A percentile compares a stretch with the other conserved stretches of the same genome.
These are phyloP conservation scores for Mediolabrus comicus DNA, from an alignment of 108 stramenopile species.

Conservation along the genomic window DNA sequence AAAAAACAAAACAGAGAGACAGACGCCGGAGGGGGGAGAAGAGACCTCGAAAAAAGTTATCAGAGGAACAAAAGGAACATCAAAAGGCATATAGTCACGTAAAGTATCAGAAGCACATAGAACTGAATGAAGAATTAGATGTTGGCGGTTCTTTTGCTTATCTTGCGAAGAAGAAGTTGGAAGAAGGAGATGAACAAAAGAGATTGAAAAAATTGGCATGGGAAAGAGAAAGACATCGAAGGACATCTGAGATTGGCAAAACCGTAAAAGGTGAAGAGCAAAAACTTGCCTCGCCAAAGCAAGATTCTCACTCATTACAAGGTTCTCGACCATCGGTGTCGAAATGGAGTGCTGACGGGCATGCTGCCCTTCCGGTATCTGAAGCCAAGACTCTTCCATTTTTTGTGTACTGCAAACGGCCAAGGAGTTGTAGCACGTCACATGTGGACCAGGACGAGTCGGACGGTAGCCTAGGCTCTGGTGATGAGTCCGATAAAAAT, in stretches of 20 bases:
- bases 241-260: not conserved
- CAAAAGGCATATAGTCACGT: conserved; percentile 1
- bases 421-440: conserved; percentile 1
- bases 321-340: not conserved
- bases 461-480: not conserved
- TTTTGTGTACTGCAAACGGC: conserved; percentile 13
- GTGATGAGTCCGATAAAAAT: not conserved
- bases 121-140: conserved; percentile 30
- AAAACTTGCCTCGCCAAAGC: not conserved
- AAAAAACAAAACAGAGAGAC: conserved; percentile 11
- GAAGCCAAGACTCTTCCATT: conserved; percentile 27
- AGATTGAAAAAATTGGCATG: conserved; percentile 19
- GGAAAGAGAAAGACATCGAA: conserved; percentile 4
- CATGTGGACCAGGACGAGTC: not conserved
- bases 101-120: conserved; percentile 22
- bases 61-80: conserved; percentile 18
- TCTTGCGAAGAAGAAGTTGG: conserved; percentile 12
- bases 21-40: not conserved
- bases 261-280: not conserved
- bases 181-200: conserved; percentile 6
- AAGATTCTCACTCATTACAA: not conserved
- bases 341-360: conserved; percentile 13
- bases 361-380: conserved; percentile 13
- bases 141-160: conserved; percentile 35
- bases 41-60: not conserved